A percentile compares a stretch with the other conserved stretches of the same genome.
phyloP scores from a whole-genome alignment of 768 basidiomycete species.

The Kwoniella mangroviensis region DNA sequence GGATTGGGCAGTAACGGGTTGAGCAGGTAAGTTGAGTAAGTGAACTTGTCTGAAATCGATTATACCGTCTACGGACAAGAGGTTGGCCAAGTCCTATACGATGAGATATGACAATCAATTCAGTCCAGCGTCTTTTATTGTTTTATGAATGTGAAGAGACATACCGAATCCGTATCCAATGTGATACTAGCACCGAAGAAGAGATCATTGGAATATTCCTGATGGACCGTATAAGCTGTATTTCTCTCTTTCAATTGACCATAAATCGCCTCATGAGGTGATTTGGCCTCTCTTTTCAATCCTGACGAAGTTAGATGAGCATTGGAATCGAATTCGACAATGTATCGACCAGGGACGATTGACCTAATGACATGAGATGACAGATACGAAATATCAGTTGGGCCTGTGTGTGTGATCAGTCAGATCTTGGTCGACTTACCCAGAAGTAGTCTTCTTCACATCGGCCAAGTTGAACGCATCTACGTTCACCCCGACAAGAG shows the following conservation, averaged over 20 bases:
- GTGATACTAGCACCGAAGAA: conserved; percentile 68
- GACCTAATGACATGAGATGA: conserved; percentile 5
- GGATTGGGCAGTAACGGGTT: conserved; percentile 2
- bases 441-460: conserved; percentile 19
- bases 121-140: not conserved
- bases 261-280: conserved; percentile 60
- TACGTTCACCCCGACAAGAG: not conserved
- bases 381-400: too few species aligned
- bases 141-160: not conserved
- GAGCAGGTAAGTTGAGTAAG: conserved; percentile 25
- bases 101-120: conserved; percentile 23
- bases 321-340: conserved; percentile 64
- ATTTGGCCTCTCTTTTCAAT: conserved; percentile 16
- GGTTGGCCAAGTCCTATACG: conserved; percentile 63
- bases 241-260: conserved; percentile 46
- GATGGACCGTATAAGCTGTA: conserved; percentile 42
- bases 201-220: conserved; percentile 62
- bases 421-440: conserved; percentile 8
- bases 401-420: too few species aligned
- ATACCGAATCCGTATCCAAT: conserved; percentile 59
- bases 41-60: conserved; percentile 65
- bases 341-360: conserved; percentile 63
- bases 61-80: conserved; percentile 63
- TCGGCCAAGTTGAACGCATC: conserved; percentile 18
- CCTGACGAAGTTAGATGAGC: conserved; percentile 33